Evolutionary conservation across 805 yeast species (phyloP).

Genomic region (Candida easanensis): DNA sequence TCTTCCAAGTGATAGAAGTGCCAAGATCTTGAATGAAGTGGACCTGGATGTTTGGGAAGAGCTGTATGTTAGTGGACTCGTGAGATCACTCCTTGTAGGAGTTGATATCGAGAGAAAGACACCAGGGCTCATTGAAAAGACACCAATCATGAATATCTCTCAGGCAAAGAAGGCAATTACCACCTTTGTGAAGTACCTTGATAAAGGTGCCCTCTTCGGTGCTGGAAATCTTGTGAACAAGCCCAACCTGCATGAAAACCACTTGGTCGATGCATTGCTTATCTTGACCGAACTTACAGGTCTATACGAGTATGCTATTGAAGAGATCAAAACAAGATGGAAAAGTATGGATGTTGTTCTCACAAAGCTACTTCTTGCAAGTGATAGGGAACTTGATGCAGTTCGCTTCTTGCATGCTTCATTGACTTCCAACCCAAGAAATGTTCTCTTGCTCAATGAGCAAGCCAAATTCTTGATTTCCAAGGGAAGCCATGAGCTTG

Average conservation of each 20-base stretch:
- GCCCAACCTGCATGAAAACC: constrained; percentile 62
- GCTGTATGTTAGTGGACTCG: constrained; percentile 52
- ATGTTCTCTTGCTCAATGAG: constrained; percentile 22
- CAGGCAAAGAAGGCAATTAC: constrained; percentile 15
- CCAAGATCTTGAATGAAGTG: constrained; percentile 33
- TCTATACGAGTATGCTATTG: constrained; percentile 38
- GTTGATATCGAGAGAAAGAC: constrained; percentile 53
- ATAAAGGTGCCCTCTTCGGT: constrained; percentile 61
- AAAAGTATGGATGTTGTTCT: constrained; percentile 29
- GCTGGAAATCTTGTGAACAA: constrained; percentile 61
- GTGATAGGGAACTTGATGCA: constrained; percentile 36
- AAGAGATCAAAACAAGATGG: constrained; percentile 28
- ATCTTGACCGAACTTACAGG: constrained; percentile 39
- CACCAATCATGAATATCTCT: constrained; percentile 27
- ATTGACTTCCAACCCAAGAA: constrained; percentile 23
- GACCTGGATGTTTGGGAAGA: constrained; percentile 52
- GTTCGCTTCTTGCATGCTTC: constrained; percentile 29
- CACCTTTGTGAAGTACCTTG: constrained; percentile 17
- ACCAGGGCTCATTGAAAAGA: constrained; percentile 56
- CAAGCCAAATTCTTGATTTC: constrained; percentile 64
- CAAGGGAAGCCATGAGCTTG: constrained; percentile 52
- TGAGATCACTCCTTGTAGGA: constrained; percentile 51
- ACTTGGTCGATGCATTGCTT: constrained; percentile 69
- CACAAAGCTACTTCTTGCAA: constrained; percentile 30
- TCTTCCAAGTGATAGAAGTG: constrained; percentile 35